Conservation (phyloP, 192 early-diverging fungal genomes). For the Umbelopsis isabellina region DNA sequence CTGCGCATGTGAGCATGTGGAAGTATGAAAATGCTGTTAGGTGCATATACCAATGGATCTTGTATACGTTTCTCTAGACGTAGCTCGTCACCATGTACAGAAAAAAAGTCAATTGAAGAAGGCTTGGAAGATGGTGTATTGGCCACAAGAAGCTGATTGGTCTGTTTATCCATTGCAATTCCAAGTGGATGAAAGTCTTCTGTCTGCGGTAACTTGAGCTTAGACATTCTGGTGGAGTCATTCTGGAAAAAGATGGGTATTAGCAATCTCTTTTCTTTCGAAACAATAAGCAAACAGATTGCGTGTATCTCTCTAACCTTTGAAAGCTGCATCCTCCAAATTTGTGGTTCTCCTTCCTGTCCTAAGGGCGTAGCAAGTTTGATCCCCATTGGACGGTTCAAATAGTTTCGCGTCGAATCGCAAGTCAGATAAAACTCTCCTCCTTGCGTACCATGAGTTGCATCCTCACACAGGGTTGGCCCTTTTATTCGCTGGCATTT, state of each 20-base stretch:
- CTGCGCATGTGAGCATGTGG: conserved; percentile 16
- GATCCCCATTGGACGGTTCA: background rate
- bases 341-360: background rate
- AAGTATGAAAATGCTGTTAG: conserved; percentile 33
- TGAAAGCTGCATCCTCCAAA: too few species aligned
- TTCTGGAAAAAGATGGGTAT: background rate
- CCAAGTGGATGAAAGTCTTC: conserved; percentile 37
- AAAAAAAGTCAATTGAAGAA: conserved; percentile 27
- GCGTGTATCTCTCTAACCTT: too few species aligned
- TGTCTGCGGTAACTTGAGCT: background rate
- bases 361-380: background rate
- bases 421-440: conserved; percentile 9
- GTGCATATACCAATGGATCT: conserved; percentile 13
- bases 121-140: conserved; percentile 22
- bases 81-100: conserved; percentile 12
- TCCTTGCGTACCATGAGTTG: background rate
- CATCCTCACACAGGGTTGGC: background rate
- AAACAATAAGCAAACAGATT: too few species aligned
- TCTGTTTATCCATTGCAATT: conserved; percentile 2
- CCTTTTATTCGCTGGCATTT: background rate
- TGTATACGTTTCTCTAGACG: conserved; percentile 23
- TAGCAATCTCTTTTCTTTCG: too few species aligned
- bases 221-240: background rate
- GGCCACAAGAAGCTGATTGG: conserved; percentile 17
- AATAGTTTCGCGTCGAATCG: background rate